These are phyloP conservation scores for Xerocomellus intermedius DNA, from an alignment of 768 basidiomycete genomes.

Conservation along the genomic window DNA sequence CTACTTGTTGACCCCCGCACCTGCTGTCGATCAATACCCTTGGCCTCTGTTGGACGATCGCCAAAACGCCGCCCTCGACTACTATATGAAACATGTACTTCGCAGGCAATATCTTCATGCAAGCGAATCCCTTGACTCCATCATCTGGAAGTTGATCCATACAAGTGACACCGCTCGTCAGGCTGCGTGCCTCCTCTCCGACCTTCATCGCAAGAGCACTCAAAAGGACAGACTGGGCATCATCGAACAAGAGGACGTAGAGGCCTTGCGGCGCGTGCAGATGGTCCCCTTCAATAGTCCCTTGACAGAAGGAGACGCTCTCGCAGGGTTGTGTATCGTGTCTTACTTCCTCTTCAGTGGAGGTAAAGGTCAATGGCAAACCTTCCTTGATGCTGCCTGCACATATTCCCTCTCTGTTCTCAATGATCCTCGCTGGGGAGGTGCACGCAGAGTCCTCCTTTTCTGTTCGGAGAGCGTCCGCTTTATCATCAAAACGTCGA, in stretches of 20 bases:
- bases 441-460: conserved; percentile 46
- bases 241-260: conserved; percentile 25
- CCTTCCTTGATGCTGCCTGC: conserved; percentile 63
- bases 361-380: conserved; percentile 65
- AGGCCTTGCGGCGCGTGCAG: conserved; percentile 27
- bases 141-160: conserved; percentile 54
- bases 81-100: conserved; percentile 64
- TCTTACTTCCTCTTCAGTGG: conserved; percentile 79
- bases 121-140: conserved; percentile 42
- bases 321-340: conserved; percentile 74
- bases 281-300: conserved; percentile 18
- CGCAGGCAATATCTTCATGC: conserved; percentile 70
- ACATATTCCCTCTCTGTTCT: conserved; percentile 53
- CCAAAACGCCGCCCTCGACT: conserved; percentile 25
- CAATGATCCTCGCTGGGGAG: conserved; percentile 33
- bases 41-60: conserved; percentile 13
- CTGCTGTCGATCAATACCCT: conserved; percentile 9
- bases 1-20: conserved; percentile 9
- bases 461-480: conserved; percentile 49
- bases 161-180: conserved; percentile 46
- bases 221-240: conserved; percentile 23
- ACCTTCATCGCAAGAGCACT: conserved; percentile 45
- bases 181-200: conserved; percentile 62
- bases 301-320: conserved; percentile 64
- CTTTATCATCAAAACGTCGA: conserved; percentile 79